A percentile compares a stretch with the other conserved stretches of the same genome.
phyloP scores from a whole-genome alignment of 176 grass and related monocot species.

The Otatea glauca region DNA sequence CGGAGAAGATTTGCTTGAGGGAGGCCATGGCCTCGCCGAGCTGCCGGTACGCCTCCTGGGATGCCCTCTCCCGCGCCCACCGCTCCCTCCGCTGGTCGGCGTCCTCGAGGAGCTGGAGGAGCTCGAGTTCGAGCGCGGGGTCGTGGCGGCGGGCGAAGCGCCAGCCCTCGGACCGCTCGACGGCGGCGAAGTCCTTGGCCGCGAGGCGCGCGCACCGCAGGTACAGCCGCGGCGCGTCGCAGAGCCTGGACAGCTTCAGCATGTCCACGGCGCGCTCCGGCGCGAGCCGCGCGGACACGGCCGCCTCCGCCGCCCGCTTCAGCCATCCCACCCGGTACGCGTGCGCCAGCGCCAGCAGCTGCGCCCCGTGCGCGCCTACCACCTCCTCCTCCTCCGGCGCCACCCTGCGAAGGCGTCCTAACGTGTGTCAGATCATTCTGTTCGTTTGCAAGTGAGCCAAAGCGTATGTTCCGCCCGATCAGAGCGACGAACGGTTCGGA shows the following conservation, averaged over 20 bases:
- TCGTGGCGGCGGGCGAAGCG: constrained; percentile 75
- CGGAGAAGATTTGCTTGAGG: constrained; percentile 62
- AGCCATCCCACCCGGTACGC: constrained; percentile 78
- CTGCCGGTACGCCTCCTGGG: constrained; percentile 56
- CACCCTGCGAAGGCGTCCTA: not conserved
- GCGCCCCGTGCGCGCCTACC: constrained; percentile 57
- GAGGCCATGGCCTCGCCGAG: constrained; percentile 69
- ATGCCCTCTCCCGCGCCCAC: constrained; percentile 53
- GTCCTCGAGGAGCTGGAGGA: constrained; percentile 63
- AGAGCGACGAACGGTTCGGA: not conserved
- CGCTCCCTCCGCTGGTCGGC: constrained; percentile 46
- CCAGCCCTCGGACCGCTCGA: constrained; percentile 75
- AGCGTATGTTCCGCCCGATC: not conserved
- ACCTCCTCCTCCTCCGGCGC: constrained; percentile 33
- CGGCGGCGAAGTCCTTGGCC: constrained; percentile 52
- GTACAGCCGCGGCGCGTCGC: constrained; percentile 76
- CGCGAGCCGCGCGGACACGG: constrained; percentile 57
- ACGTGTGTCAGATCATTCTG: not conserved
- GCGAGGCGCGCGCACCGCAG: constrained; percentile 68
- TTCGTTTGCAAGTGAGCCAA: not conserved
- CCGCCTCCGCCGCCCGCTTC: constrained; percentile 62
- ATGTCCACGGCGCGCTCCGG: constrained; percentile 62
- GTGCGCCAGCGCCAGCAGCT: constrained; percentile 84
- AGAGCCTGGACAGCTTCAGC: constrained; percentile 80
- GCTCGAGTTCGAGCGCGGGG: constrained; percentile 61